These are phyloP conservation scores for Vitis labrusca DNA, from an alignment of 164 flowering plant species.

Conservation along the genomic window DNA sequence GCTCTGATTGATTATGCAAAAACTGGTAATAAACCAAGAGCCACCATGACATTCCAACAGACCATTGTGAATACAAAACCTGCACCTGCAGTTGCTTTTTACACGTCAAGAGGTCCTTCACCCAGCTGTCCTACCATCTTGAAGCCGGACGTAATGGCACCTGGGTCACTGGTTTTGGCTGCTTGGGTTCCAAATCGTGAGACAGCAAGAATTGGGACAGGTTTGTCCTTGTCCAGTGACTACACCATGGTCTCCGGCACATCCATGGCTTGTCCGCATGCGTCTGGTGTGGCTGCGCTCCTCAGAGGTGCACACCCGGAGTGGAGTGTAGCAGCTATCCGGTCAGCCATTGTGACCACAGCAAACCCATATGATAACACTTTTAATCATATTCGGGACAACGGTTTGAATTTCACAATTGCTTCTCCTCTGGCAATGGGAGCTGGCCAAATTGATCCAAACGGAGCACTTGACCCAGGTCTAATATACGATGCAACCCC, in stretches of 20 bases:
- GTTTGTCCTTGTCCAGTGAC: conserved; percentile 19
- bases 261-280: conserved; percentile 57
- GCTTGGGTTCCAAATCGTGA: conserved; percentile 28
- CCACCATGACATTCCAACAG: conserved; percentile 30
- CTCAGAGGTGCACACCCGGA: conserved; percentile 42
- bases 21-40: no score
- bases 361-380: conserved; percentile 38
- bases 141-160: conserved; percentile 70
- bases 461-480: conserved; percentile 49
- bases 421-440: conserved; percentile 49
- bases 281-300: conserved; percentile 44
- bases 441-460: conserved; percentile 47
- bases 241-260: conserved; percentile 36
- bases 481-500: conserved; percentile 39
- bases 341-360: conserved; percentile 54
- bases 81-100: conserved; percentile 45
- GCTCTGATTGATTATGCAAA: no score
- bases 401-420: conserved; percentile 1
- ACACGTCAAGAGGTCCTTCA: conserved; percentile 60
- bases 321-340: conserved; percentile 49
- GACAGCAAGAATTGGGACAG: conserved; percentile 18
- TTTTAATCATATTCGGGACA: conserved; percentile 21
- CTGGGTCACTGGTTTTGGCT: conserved; percentile 51
- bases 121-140: conserved; percentile 30
- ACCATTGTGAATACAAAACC: conserved; percentile 41